Evolutionary conservation across 768 basidiomycete species (phyloP), one percentile per base, ranked within the genome.

Genomic region (Lactifluus volemus): DNA sequence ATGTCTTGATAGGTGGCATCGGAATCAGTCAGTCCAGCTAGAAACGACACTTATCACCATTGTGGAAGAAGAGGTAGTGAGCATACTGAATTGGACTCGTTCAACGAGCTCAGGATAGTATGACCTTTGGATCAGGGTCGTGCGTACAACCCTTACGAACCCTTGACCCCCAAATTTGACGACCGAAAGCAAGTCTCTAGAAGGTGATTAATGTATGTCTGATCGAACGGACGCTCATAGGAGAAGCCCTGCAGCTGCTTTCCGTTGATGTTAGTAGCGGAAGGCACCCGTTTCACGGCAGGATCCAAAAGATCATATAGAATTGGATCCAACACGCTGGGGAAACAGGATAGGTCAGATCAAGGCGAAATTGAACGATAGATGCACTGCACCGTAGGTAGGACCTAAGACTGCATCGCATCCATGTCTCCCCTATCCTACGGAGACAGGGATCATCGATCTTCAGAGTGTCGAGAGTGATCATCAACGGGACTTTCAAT

Each of bases 361-460:
- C 36, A 29, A n/a, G 58, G 66, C 29, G 12, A 14, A 17, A n/a
- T n/a, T 32, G 38, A 45, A 21, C 0, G 21, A 51, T 25, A 48
- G 29, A 19, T 17, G 54, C 9, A 32, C 21, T 77, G 39, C 72
- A 94, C 93, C 95, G 83, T 60, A 93, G 76, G 70, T 96, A 96
- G 2, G 93, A 95, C 70, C 88, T 90, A 34, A 98, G 78, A 67
- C 85, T 92, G 69, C 92, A 93, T 30, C 95, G 82, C 88, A 99
- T 93, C 97, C 97, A 99, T 0, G 93, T 93, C 72, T 98, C 96
- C 14, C 90, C 91, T 36, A 89, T 78, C 11, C 92, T 81, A 30
- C 88, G 84, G 10, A 89, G 72, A 61, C 74, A 75, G 8, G 92
- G 89, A 65, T 92, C 85, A 36, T 86, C 84, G 42, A 79, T 85